Base-by-base conservation (phyloP, 805 yeast species). In the Huiozyma sinensis region DNA sequence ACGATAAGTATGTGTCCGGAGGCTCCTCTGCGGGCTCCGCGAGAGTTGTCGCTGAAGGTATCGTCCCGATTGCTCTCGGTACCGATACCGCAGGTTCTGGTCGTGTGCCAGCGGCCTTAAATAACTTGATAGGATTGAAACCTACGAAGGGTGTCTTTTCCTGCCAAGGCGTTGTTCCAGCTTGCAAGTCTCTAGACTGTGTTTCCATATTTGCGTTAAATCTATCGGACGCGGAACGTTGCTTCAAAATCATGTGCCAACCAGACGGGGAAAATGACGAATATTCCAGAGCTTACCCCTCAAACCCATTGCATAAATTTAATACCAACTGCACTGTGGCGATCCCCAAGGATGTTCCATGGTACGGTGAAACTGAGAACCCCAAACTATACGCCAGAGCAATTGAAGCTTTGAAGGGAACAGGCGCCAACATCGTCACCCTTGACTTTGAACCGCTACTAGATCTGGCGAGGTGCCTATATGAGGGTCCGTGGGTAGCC, bases 41-140 rank as follows among this genome's bases (percentile, higher is more conserved):
- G 6, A 79, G 81, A 10, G 89, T 81, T 24, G 97, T 88, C 13
- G 90, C 88, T 17, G 74, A 88, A 52, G 97, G 97, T 47, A 70
- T 80, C 40, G 96, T 86, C 12, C 96, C 97, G 32, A 57, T 90
- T 40, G 74, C 96, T 1, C 70, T 90, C 53, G 97, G 97, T 33
- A 92, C 97, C 6, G 98, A 90, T 61, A 90, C 98, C 33, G 98
- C 98, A 7, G 98, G 98, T 24, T 86, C 95, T 6, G 97, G 97
- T 36, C 77, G 98, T 57, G 98, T 90, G 31, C 98, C 98, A 28
- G 97, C 97, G 28, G 90, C 88, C 30, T 71, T 90, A 51, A 90
- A 90, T 72, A 92, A 92, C 64, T 67, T 88, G 53, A 75, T 90
- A 50, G 97, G 97, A 17, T 74, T 92, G 52, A 90, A 90, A 65